phyloP scores from a whole-genome alignment of 352 stramenopile genomes.

The Pythium insidiosum region DNA sequence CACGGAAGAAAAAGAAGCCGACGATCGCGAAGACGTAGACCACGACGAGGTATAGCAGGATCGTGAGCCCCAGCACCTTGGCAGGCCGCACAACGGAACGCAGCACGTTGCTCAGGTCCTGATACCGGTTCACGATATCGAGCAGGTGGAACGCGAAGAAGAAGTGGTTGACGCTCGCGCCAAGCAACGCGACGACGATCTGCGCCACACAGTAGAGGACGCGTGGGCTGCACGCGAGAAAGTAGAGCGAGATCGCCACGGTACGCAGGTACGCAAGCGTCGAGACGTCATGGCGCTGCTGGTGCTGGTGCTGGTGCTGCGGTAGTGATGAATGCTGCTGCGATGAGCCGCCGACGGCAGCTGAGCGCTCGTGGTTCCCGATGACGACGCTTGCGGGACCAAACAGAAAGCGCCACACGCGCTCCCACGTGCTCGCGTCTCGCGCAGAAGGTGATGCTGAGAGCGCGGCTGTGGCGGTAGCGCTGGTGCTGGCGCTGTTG shows the following conservation, averaged over 20 bases:
- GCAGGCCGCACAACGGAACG: conserved; percentile 50
- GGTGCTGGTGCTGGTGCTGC: background rate
- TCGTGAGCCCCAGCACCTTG: conserved; percentile 47
- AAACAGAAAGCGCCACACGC: conserved; percentile 4
- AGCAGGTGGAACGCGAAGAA: conserved; percentile 75
- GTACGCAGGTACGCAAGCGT: conserved; percentile 13
- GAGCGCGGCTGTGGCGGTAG: background rate
- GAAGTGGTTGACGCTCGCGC: conserved; percentile 60
- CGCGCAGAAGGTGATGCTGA: too few species aligned
- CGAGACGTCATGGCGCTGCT: too few species aligned
- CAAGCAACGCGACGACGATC: conserved; percentile 47
- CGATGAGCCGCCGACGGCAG: too few species aligned
- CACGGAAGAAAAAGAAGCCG: conserved; percentile 66
- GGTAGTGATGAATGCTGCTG: too few species aligned
- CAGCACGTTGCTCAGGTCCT: conserved; percentile 63
- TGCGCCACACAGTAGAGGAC: conserved; percentile 53
- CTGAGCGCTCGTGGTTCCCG: background rate
- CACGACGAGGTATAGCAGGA: conserved; percentile 60
- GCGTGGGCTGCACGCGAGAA: conserved; percentile 39
- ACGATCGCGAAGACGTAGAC: conserved; percentile 71
- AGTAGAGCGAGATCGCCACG: conserved; percentile 35
- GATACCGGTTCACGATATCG: conserved; percentile 73
- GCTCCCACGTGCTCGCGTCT: background rate
- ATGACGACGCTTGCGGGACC: conserved; percentile 1
- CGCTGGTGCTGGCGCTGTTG: too few species aligned